Evolutionary conservation across 2,329 filamentous ascomycete species (phyloP).

Genomic region (Beauveria asiatica): DNA sequence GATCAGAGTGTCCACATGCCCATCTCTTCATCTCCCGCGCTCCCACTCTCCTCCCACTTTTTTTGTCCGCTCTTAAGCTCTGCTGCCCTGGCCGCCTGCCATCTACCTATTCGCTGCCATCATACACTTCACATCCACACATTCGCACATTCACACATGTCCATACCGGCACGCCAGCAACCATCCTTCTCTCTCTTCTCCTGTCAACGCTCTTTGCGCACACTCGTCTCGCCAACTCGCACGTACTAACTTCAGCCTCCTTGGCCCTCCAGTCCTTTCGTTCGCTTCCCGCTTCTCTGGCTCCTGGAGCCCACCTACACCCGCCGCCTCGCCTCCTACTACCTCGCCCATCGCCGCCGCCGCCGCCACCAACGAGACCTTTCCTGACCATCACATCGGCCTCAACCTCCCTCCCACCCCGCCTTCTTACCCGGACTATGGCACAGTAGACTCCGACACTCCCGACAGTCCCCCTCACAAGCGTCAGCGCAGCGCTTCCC

Average conservation of each 20-base stretch:
- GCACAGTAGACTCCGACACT: constrained; percentile 28
- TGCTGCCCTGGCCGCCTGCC: not conserved
- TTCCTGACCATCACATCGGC: constrained; percentile 29
- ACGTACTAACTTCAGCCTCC: not conserved
- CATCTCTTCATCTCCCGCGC: not conserved
- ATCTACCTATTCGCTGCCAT: not conserved
- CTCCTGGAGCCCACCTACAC: constrained; percentile 34
- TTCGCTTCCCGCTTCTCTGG: constrained; percentile 75
- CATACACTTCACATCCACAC: not conserved
- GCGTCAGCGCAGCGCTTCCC: constrained; percentile 44
- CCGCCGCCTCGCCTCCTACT: constrained; percentile 35
- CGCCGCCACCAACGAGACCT: constrained; percentile 29
- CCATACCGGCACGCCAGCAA: not conserved
- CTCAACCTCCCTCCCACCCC: constrained; percentile 31
- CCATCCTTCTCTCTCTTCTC: not conserved
- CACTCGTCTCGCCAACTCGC: no score
- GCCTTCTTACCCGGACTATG: constrained; percentile 24
- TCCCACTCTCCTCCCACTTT: not conserved
- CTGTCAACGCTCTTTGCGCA: not conserved
- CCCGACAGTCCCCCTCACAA: constrained; percentile 31
- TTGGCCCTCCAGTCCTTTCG: constrained; percentile 57
- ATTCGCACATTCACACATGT: not conserved
- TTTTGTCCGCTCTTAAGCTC: not conserved
- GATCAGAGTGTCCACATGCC: no score
- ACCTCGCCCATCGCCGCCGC: constrained; percentile 28